These are phyloP conservation scores for Rhododendron williamsianum DNA, from an alignment of 148 eudicot genomes.

Conservation along the genomic window DNA sequence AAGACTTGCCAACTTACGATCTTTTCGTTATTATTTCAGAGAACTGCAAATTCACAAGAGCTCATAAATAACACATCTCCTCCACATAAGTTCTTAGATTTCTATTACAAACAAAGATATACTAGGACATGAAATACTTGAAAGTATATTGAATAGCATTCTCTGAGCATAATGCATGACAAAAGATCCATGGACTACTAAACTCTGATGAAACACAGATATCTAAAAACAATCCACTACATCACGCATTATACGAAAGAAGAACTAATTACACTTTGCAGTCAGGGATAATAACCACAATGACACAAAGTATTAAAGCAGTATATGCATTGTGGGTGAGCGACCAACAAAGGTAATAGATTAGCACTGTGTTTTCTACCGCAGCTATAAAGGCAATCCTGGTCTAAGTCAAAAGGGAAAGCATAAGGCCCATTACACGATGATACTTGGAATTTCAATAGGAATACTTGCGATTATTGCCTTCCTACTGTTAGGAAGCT, in stretches of 20 bases:
- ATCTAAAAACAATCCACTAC: neutral
- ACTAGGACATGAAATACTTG: neutral
- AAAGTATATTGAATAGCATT: neutral
- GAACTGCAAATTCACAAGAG: neutral
- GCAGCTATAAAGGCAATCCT: slow-evolving; percentile 76
- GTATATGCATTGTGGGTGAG: no score
- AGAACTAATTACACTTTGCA: neutral
- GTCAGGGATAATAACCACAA: neutral
- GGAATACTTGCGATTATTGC: slow-evolving; percentile 46
- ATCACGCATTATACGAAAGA: neutral
- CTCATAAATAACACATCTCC: neutral
- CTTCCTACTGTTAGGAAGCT: slow-evolving; percentile 38
- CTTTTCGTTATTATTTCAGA: neutral
- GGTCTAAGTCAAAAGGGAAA: slow-evolving; percentile 42
- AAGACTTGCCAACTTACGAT: neutral
- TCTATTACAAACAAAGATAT: neutral
- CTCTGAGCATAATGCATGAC: neutral
- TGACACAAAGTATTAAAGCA: neutral
- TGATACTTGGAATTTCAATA: slow-evolving; percentile 49
- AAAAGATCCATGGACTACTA: neutral
- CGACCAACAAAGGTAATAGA: neutral
- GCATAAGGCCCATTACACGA: slow-evolving; percentile 25
- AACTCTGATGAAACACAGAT: neutral
- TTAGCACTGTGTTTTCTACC: slow-evolving; percentile 6
- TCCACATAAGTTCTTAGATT: neutral